A percentile compares a stretch with the other conserved stretches of the same genome.
Evolutionary conservation across 1,284 basidiomycete genomes (phyloP).

Genomic region (Ceratobasidium sp.): DNA sequence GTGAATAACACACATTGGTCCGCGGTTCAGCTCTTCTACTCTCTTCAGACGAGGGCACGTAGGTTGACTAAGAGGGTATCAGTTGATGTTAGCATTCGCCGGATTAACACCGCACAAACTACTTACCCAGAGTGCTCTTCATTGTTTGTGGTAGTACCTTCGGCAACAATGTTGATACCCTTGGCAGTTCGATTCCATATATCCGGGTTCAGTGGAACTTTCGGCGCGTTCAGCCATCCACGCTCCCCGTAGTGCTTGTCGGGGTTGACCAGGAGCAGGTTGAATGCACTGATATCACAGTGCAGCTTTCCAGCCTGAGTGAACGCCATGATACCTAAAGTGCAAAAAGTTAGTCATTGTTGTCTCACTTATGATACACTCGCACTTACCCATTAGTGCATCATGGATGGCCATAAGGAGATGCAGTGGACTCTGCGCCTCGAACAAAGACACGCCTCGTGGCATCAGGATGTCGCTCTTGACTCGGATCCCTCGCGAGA

Average conservation of each 20-base stretch:
- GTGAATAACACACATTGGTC: neutral
- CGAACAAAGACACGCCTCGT: constrained; percentile 7
- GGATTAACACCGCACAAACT: neutral
- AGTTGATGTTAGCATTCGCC: neutral
- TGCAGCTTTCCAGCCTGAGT: constrained; percentile 14
- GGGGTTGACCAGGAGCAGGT: constrained; percentile 15
- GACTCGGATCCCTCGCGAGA: neutral
- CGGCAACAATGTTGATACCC: neutral
- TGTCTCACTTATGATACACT: neutral
- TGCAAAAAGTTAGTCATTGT: neutral
- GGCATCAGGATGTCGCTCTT: constrained; percentile 29
- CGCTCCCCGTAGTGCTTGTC: neutral
- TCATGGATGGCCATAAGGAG: constrained; percentile 11
- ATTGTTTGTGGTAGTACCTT: neutral
- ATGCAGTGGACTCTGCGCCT: constrained; percentile 6
- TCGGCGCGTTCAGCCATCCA: neutral
- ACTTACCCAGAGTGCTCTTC: neutral
- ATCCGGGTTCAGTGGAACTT: neutral
- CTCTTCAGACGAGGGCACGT: neutral
- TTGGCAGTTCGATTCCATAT: neutral
- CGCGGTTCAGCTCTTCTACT: neutral
- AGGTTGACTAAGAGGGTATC: neutral
- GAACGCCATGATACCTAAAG: constrained; percentile 13
- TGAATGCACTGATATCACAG: constrained; percentile 27
- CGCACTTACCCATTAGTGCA: constrained; percentile 6